These are phyloP conservation scores for Globisporangium solare DNA, from an alignment of 352 stramenopile species.

Conservation along the genomic window DNA sequence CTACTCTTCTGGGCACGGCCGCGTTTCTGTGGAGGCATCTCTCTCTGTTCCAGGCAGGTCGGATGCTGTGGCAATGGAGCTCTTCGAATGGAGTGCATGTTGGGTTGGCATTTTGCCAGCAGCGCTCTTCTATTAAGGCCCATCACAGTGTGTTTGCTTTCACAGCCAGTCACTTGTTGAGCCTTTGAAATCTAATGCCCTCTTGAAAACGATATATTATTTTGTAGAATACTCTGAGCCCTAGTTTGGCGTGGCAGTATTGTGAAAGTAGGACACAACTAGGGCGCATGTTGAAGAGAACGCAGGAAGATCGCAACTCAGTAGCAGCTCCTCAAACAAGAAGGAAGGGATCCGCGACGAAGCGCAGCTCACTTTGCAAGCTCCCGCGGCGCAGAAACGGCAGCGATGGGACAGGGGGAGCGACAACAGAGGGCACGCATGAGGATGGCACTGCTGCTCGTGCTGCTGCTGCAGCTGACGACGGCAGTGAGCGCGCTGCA, in stretches of 20 bases:
- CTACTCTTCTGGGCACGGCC: constrained; percentile 18
- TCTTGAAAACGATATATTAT: not conserved
- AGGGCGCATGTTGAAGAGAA: no score
- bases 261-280: no score
- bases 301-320: no score
- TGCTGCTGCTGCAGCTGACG: constrained; percentile 11
- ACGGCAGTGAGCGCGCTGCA: constrained; percentile 9
- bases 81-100: no score
- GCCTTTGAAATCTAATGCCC: not conserved
- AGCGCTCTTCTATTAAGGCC: constrained; percentile 5
- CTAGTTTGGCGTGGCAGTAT: no score
- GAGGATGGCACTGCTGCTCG: constrained; percentile 7
- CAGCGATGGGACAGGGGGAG: not conserved
- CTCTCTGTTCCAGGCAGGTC: not conserved
- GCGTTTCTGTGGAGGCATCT: constrained; percentile 35
- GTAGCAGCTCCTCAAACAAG: no score
- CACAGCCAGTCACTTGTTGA: constrained; percentile 8
- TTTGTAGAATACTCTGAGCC: no score
- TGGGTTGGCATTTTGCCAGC: no score
- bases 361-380: constrained; percentile 4
- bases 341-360: constrained; percentile 7
- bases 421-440: not conserved
- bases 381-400: not conserved
- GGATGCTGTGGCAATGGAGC: no score
- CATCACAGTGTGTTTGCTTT: not conserved